Percentiles rank a stretch among this genome's conserved stretches.
phyloP scores from a whole-genome alignment of 2,329 filamentous ascomycete species.

The Sodiomyces alkalinus region DNA sequence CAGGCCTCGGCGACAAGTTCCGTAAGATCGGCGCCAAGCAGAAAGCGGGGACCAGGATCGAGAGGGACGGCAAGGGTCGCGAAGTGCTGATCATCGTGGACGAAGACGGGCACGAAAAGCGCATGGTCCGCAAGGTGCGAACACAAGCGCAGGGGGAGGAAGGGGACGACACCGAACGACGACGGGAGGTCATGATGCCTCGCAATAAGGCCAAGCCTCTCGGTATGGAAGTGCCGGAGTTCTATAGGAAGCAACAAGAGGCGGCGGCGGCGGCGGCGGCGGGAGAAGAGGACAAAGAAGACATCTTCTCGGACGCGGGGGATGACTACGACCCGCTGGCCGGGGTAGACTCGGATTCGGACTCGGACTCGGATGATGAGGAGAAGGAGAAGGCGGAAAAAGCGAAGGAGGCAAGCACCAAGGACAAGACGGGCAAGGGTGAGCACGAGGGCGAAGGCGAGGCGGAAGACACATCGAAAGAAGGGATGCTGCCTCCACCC shows the following conservation, averaged over 20 bases:
- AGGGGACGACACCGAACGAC: constrained; percentile 18
- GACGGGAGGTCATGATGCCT: constrained; percentile 32
- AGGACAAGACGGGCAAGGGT: constrained; percentile 10
- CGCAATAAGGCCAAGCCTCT: constrained; percentile 41
- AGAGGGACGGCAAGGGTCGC: constrained; percentile 43
- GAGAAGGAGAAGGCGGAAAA: constrained; percentile 23
- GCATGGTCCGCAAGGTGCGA: constrained; percentile 45
- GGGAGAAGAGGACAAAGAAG: constrained; percentile 38
- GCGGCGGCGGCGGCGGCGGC: no score
- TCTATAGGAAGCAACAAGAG: constrained; percentile 31
- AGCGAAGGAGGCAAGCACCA: constrained; percentile 10
- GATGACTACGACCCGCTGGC: constrained; percentile 55
- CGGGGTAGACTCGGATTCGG: constrained; percentile 30
- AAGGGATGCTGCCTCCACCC: constrained; percentile 30
- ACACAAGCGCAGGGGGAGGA: constrained; percentile 20
- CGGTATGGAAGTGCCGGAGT: constrained; percentile 51
- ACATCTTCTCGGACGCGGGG: constrained; percentile 52
- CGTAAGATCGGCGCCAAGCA: constrained; percentile 46
- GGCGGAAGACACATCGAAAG: constrained; percentile 11
- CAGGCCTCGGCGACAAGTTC: constrained; percentile 42
- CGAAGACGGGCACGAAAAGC: constrained; percentile 50
- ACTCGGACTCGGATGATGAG: constrained; percentile 29
- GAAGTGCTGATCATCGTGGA: constrained; percentile 52
- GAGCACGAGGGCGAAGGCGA: constrained; percentile 6
- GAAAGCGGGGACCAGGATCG: constrained; percentile 40